phyloP scores from a whole-genome alignment of 176 grass and related monocot genomes.

The Thalia dealbata region DNA sequence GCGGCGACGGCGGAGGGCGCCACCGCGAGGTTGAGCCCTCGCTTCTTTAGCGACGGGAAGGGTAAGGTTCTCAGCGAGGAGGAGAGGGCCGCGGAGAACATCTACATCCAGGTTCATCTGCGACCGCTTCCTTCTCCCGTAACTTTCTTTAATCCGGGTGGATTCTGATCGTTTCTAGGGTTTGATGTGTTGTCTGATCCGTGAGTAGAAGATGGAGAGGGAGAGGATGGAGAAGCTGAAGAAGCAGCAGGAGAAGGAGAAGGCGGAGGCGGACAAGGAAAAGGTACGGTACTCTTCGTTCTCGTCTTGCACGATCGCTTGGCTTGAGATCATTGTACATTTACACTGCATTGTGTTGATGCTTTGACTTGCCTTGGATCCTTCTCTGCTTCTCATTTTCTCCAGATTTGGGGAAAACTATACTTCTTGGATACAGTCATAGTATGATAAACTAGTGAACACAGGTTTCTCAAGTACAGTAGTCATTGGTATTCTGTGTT shows the following conservation, averaged over 20 bases:
- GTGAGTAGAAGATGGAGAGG: constrained; percentile 88
- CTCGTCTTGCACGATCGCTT: background rate
- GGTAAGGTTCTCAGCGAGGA: constrained; percentile 76
- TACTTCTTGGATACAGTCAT: too few relatives aligned
- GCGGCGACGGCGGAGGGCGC: constrained; percentile 13
- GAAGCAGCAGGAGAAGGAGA: constrained; percentile 51
- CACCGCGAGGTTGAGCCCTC: constrained; percentile 3
- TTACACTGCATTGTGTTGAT: background rate
- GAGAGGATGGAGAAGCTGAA: constrained; percentile 71
- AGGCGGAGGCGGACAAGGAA: constrained; percentile 39
- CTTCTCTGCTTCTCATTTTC: background rate
- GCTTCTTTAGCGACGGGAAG: constrained; percentile 57
- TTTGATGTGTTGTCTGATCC: background rate
- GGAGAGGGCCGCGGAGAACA: constrained; percentile 66
- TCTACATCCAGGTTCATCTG: constrained; percentile 65
- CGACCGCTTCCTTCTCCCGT: background rate
- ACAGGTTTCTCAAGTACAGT: too few relatives aligned
- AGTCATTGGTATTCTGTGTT: too few relatives aligned
- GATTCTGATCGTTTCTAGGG: background rate
- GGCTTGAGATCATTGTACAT: background rate
- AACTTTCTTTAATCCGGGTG: background rate
- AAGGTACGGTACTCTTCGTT: constrained; percentile 11
- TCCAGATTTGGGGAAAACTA: background rate
- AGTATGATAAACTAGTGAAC: too few relatives aligned
- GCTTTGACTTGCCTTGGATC: background rate